phyloP scores from a whole-genome alignment of 352 stramenopile species.

The Thraustotheca clavata region DNA sequence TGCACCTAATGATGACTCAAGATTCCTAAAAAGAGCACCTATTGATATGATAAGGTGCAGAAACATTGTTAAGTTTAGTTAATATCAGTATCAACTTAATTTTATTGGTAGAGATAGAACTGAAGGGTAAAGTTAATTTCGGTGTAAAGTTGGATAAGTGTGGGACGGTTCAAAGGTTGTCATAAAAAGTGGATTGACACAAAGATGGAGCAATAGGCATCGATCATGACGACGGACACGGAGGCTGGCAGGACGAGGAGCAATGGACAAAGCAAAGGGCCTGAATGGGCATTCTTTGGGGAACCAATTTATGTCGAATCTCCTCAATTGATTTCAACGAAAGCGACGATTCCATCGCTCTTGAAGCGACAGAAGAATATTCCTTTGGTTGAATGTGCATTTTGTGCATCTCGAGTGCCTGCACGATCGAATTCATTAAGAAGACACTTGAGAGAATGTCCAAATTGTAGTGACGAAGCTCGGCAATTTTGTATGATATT shows the following conservation, averaged over 20 bases:
- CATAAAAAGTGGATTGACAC: background rate
- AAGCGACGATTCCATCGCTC: background rate
- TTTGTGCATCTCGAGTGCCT: background rate
- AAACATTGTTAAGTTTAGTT: no score
- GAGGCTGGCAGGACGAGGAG: background rate
- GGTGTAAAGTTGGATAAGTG: no score
- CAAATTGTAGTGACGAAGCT: conserved; percentile 12
- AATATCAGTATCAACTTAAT: no score
- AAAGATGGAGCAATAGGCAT: background rate
- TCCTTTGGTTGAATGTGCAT: conserved; percentile 7
- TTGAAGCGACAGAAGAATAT: conserved; percentile 18
- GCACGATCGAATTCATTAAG: conserved; percentile 18
- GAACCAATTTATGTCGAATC: background rate
- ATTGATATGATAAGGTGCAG: no score
- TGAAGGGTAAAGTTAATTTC: no score
- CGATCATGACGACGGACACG: no score
- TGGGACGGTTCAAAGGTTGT: background rate
- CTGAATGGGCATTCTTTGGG: conserved; percentile 19
- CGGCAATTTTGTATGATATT: conserved; percentile 11
- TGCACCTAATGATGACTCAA: no score
- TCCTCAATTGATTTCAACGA: background rate
- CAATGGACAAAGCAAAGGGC: background rate
- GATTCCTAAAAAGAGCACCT: no score
- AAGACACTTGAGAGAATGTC: conserved; percentile 15
- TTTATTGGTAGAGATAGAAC: no score